phyloP scores from a whole-genome alignment of 306 rosid genomes.

The Lathyrus oleraceus region DNA sequence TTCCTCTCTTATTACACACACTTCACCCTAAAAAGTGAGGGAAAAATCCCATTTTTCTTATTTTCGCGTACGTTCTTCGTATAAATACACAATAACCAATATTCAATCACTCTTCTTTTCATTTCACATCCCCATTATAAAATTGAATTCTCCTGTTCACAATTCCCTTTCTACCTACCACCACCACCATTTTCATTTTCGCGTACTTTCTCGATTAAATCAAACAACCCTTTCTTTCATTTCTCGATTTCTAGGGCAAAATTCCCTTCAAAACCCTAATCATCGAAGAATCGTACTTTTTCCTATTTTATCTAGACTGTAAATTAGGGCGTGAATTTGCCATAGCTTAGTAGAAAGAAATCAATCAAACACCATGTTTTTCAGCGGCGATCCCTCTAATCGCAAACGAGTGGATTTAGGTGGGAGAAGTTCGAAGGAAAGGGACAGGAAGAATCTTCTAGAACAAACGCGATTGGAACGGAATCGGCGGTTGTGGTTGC shows the following conservation, averaged over 20 bases:
- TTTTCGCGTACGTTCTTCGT: neutral
- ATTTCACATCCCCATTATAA: neutral
- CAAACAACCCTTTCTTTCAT: neutral
- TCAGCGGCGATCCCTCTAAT: conserved; percentile 89
- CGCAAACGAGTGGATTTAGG: conserved; percentile 97
- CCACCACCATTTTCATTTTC: neutral
- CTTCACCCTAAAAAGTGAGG: conserved; percentile 8
- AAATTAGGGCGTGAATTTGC: conserved; percentile 42
- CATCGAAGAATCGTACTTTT: conserved; percentile 28
- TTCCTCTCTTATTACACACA: neutral
- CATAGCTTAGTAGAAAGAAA: neutral
- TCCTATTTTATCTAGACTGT: neutral
- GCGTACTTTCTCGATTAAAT: neutral
- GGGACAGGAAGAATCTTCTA: conserved; percentile 86
- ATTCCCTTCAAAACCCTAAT: neutral
- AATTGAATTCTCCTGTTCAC: neutral
- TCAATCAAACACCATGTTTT: conserved; percentile 57
- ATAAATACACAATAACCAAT: conserved; percentile 4
- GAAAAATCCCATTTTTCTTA: conserved; percentile 2
- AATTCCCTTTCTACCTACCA: conserved; percentile 24
- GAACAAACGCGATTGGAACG: conserved; percentile 91
- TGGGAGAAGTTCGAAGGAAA: conserved; percentile 86
- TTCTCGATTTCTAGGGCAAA: conserved; percentile 39
- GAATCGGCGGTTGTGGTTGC: conserved; percentile 61
- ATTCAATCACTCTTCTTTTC: neutral